Percentiles rank a stretch among this genome's conserved stretches.
Conservation (phyloP, 768 basidiomycete genomes). For the Sistotremastrum suecicum region DNA sequence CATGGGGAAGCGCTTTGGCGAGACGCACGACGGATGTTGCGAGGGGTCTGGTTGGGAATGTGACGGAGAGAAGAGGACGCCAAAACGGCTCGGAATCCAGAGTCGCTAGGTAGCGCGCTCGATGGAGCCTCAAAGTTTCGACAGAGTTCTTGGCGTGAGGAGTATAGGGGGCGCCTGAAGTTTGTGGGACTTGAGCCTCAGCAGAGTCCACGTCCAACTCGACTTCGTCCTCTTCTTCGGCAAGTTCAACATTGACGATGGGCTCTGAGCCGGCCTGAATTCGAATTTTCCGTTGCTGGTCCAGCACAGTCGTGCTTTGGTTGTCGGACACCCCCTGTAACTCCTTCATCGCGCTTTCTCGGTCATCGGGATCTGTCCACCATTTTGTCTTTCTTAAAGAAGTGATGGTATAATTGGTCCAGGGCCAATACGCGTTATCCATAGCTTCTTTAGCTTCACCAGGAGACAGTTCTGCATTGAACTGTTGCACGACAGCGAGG, state of each 20-base stretch:
- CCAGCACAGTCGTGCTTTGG: too few species aligned
- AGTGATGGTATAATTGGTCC: constrained; percentile 2
- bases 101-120: constrained; percentile 17
- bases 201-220: not conserved
- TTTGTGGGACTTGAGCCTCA: too few species aligned
- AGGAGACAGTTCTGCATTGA: constrained; percentile 17
- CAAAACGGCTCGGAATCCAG: constrained; percentile 21
- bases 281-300: not conserved
- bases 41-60: constrained; percentile 28
- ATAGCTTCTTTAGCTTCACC: constrained; percentile 13
- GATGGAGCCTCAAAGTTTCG: constrained; percentile 4
- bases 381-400: constrained; percentile 11
- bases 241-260: constrained; percentile 1
- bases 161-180: too few species aligned
- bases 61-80: constrained; percentile 26
- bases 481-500: constrained; percentile 13
- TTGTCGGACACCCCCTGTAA: not conserved
- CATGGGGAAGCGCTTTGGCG: constrained; percentile 17
- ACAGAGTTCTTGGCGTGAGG: not conserved
- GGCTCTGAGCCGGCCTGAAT: not conserved
- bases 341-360: not conserved
- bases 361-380: constrained; percentile 17
- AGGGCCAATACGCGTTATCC: constrained; percentile 28
- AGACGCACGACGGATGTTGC: constrained; percentile 21
- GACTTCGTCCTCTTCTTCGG: constrained; percentile 5